Conservation (phyloP, 257 asterid genomes). For the Parsonsia alboflavescens region DNA sequence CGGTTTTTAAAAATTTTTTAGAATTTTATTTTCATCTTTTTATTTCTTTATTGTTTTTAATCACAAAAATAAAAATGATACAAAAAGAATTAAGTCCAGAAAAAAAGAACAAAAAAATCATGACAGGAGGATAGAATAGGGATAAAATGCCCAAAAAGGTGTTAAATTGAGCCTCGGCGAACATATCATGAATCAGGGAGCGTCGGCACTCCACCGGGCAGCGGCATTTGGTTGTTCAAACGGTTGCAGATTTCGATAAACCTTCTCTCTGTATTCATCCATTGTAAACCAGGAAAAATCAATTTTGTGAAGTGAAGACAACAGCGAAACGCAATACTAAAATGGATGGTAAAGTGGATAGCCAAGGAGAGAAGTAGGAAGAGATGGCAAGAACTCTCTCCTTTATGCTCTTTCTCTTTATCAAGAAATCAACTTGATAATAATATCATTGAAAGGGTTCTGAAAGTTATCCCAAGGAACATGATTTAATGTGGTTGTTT, state of each 20-base stretch:
- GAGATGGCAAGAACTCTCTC: neutral
- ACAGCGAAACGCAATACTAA: neutral
- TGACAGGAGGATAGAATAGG: too few relatives aligned
- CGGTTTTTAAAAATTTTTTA: too few relatives aligned
- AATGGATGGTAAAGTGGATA: neutral
- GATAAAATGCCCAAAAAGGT: neutral
- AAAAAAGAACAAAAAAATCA: too few relatives aligned
- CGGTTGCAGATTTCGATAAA: neutral
- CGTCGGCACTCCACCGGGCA: neutral
- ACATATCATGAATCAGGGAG: neutral
- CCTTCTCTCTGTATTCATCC: neutral
- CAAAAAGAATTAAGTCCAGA: too few relatives aligned
- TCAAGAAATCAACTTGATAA: neutral
- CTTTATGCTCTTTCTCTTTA: neutral
- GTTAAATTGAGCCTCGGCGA: neutral
- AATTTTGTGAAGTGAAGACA: neutral
- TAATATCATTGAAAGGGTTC: neutral
- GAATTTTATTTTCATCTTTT: too few relatives aligned
- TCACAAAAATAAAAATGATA: too few relatives aligned
- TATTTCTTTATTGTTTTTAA: too few relatives aligned
- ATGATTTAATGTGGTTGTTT: neutral
- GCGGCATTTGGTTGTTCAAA: neutral
- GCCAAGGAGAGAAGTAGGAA: neutral
- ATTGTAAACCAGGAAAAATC: neutral
- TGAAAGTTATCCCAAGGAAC: neutral